A percentile compares a stretch with the other conserved stretches of the same genome.
Evolutionary conservation across 2,329 filamentous ascomycete species (phyloP).

Genomic region (Cadophora sp.): DNA sequence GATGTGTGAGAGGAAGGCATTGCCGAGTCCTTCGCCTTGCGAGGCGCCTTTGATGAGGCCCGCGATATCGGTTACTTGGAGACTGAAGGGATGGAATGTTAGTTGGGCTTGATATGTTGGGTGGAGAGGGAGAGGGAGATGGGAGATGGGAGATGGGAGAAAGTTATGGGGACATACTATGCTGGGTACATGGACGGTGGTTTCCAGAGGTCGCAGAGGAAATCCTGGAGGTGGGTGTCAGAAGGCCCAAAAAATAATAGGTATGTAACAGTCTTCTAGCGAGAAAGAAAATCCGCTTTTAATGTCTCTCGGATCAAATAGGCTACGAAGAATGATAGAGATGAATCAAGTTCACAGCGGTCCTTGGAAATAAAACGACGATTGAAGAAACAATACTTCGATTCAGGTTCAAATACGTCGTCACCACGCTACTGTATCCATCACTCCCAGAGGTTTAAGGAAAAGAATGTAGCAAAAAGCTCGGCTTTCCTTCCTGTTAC

Average conservation of each 20-base stretch:
- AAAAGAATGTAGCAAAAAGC: too few relatives aligned
- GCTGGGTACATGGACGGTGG: conserved; percentile 54
- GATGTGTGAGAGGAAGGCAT: conserved; percentile 54
- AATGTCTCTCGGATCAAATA: too few relatives aligned
- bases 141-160: too few relatives aligned
- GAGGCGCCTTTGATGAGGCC: conserved; percentile 54
- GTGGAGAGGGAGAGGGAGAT: neutral
- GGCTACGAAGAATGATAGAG: too few relatives aligned
- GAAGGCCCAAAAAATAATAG: neutral
- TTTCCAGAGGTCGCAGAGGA: conserved; percentile 54
- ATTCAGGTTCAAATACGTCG: too few relatives aligned
- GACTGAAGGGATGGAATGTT: conserved; percentile 39
- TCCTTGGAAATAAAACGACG: too few relatives aligned
- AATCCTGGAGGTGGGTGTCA: conserved; percentile 46
- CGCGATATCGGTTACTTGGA: conserved; percentile 55
- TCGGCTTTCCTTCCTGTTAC: too few relatives aligned
- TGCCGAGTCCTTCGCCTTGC: conserved; percentile 53
- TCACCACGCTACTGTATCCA: too few relatives aligned
- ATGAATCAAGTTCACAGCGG: too few relatives aligned
- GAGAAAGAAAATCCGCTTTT: too few relatives aligned
- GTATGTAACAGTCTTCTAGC: neutral
- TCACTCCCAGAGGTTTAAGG: too few relatives aligned
- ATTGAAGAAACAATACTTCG: neutral
- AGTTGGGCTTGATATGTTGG: neutral
- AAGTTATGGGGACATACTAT: conserved; percentile 2